phyloP scores from a whole-genome alignment of 306 rosid genomes.

The Cajanus cajan region DNA sequence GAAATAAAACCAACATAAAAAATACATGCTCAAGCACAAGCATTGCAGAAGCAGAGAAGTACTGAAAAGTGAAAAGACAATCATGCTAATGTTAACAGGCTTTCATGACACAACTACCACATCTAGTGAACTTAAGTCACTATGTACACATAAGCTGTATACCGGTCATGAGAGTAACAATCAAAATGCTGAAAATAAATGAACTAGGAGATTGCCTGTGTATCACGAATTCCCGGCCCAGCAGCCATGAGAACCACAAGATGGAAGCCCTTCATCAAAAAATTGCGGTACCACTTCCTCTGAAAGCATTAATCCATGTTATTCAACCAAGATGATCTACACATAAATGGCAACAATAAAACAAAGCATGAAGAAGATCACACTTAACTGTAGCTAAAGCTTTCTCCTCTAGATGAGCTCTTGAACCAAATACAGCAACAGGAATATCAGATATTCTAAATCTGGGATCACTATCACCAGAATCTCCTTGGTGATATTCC shows the following conservation, averaged over 20 bases:
- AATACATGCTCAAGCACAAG: not conserved
- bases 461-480: constrained; percentile 42
- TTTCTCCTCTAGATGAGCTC: constrained; percentile 95
- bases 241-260: constrained; percentile 93
- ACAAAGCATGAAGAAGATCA: constrained; percentile 21
- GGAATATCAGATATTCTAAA: constrained; percentile 78
- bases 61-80: not conserved
- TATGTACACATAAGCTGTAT: not conserved
- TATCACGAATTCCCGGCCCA: constrained; percentile 95
- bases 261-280: constrained; percentile 98
- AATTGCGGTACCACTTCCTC: constrained; percentile 95
- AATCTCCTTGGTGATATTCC: constrained; percentile 47
- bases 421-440: constrained; percentile 86
- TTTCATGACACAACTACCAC: constrained; percentile 2
- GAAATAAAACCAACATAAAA: constrained; percentile 10
- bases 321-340: constrained; percentile 25
- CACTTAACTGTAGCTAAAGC: constrained; percentile 86
- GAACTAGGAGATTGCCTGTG: constrained; percentile 57
- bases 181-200: constrained; percentile 22
- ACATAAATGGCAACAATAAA: constrained; percentile 14
- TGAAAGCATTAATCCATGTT: constrained; percentile 43
- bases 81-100: constrained; percentile 15
- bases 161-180: not conserved
- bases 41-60: constrained; percentile 10
- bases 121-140: constrained; percentile 13